Evolutionary conservation across 257 asterid genomes (phyloP).

Genomic region (Euphrasia confusa): DNA sequence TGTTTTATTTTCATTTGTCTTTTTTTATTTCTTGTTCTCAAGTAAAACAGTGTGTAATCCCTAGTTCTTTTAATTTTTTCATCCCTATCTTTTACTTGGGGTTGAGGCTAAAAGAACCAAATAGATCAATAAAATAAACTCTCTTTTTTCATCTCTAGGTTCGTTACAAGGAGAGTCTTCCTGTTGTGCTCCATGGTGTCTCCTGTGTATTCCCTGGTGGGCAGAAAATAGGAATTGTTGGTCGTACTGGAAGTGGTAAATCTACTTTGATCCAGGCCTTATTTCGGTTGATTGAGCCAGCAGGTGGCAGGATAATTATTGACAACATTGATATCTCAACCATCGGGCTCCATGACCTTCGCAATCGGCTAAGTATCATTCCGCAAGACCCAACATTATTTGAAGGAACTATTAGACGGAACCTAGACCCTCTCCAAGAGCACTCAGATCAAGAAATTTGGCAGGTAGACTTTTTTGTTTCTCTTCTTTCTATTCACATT

Average conservation of each 20-base stretch:
- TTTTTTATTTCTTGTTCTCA: conserved; percentile 8
- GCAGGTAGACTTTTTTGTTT: conserved; percentile 47
- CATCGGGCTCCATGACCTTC: conserved; percentile 93
- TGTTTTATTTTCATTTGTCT: conserved; percentile 14
- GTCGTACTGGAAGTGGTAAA: conserved; percentile 99
- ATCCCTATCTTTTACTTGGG: background rate
- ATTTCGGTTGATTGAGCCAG: conserved; percentile 89
- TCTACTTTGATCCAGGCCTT: conserved; percentile 96
- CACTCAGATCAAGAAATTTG: conserved; percentile 83
- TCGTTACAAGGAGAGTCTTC: conserved; percentile 93
- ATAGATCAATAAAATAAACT: background rate
- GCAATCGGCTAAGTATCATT: conserved; percentile 82
- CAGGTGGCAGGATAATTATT: conserved; percentile 76
- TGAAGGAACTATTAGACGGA: conserved; percentile 93
- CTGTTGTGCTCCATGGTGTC: conserved; percentile 89
- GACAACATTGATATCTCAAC: conserved; percentile 77
- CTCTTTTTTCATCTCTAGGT: conserved; percentile 32
- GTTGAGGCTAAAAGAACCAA: background rate
- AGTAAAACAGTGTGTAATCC: background rate
- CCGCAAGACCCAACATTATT: conserved; percentile 97
- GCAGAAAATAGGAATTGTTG: conserved; percentile 89
- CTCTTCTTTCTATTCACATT: background rate
- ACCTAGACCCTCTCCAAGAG: conserved; percentile 90
- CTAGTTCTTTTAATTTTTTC: background rate
- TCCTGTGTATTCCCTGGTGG: conserved; percentile 95